phyloP scores from a whole-genome alignment of 1,284 basidiomycete genomes.

The Cerioporus squamosus region DNA sequence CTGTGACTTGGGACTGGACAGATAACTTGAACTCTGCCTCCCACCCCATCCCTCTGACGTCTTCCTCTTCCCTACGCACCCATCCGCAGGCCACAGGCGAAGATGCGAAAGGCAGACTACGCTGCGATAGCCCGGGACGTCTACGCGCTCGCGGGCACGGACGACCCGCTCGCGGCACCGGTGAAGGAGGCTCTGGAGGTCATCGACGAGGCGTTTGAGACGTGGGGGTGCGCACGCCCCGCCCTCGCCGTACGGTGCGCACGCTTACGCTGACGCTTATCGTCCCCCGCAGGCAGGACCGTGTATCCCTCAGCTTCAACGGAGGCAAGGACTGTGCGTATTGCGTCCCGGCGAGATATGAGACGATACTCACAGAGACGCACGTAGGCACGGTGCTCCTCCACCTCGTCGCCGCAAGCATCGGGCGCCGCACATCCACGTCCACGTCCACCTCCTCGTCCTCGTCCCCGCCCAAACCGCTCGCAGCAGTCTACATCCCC shows the following conservation, averaged over 20 bases:
- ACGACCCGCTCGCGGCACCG: constrained; percentile 58
- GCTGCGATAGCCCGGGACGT: constrained; percentile 54
- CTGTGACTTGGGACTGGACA: background rate
- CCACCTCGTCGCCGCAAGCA: constrained; percentile 82
- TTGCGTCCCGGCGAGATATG: background rate
- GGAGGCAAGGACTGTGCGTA: constrained; percentile 96
- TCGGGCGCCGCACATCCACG: constrained; percentile 49
- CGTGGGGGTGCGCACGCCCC: constrained; percentile 68
- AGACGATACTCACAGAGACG: background rate
- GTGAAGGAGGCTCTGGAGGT: constrained; percentile 80
- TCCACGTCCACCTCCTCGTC: constrained; percentile 22
- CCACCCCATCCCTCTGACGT: background rate
- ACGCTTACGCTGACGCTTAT: constrained; percentile 7
- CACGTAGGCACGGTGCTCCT: constrained; percentile 88
- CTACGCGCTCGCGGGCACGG: constrained; percentile 58
- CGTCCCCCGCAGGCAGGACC: constrained; percentile 53
- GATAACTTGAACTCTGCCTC: background rate
- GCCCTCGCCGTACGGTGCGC: constrained; percentile 11
- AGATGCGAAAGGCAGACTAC: constrained; percentile 30
- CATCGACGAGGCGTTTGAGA: constrained; percentile 75
- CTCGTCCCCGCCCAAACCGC: constrained; percentile 47
- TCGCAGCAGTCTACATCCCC: constrained; percentile 88
- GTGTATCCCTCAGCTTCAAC: constrained; percentile 91
- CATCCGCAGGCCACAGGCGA: background rate
- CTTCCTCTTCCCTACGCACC: background rate